Conservation (phyloP, 2,329 filamentous ascomycete species). For the Ascosphaera apis region DNA sequence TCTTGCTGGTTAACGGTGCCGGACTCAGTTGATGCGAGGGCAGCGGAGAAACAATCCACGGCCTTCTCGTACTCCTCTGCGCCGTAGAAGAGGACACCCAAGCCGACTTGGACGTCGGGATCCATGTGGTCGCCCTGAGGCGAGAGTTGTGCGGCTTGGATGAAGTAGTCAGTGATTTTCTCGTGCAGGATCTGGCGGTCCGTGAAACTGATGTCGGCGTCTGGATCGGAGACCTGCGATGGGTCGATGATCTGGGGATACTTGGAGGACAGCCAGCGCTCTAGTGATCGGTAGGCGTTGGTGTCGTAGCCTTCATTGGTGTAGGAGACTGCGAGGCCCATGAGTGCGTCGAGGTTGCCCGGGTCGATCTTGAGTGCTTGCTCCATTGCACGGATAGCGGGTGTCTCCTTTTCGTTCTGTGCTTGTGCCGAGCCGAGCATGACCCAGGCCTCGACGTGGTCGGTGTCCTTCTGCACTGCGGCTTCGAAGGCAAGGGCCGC, state of each 20-base stretch:
- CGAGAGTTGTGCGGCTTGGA: conserved; percentile 73
- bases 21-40: conserved; percentile 62
- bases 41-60: conserved; percentile 90
- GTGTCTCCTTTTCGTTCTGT: conserved; percentile 95
- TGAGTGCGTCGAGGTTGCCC: conserved; percentile 66
- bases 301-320: conserved; percentile 98
- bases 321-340: conserved; percentile 90
- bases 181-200: conserved; percentile 77
- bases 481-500: conserved; percentile 91
- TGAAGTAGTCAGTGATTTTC: conserved; percentile 75
- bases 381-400: conserved; percentile 81
- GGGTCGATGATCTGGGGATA: conserved; percentile 65
- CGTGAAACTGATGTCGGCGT: conserved; percentile 77
- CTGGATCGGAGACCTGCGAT: conserved; percentile 41
- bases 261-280: conserved; percentile 90
- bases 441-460: conserved; percentile 83
- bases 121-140: conserved; percentile 92
- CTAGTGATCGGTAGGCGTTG: conserved; percentile 83
- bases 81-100: conserved; percentile 93
- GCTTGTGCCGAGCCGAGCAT: conserved; percentile 80
- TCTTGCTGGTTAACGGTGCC: conserved; percentile 64
- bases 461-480: conserved; percentile 69
- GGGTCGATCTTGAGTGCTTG: conserved; percentile 74
- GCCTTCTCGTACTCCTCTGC: conserved; percentile 97
- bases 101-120: conserved; percentile 88